Percentiles rank a stretch among this genome's conserved stretches.
phyloP scores from a whole-genome alignment of 495 filamentous ascomycete genomes.

The Talaromyces trachyspermus region DNA sequence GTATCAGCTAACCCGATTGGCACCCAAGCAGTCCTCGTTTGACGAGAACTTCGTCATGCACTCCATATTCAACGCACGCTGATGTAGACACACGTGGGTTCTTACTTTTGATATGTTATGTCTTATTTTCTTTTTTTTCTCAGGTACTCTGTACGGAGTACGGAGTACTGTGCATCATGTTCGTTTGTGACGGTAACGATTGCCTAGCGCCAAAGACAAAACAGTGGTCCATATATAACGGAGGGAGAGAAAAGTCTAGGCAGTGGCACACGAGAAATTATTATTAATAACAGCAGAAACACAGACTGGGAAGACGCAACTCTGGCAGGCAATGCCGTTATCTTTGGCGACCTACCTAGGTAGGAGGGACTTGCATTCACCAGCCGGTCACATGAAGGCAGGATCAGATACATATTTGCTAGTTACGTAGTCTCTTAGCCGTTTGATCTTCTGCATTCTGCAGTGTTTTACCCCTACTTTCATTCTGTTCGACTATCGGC shows the following conservation, averaged over 20 bases:
- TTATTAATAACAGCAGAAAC: too few relatives aligned
- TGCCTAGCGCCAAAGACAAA: constrained; percentile 1
- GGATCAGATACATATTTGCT: too few relatives aligned
- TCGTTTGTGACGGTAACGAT: constrained; percentile 1
- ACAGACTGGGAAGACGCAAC: neutral
- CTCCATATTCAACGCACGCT: neutral
- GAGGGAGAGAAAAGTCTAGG: too few relatives aligned
- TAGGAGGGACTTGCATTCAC: constrained; percentile 10
- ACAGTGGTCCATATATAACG: neutral
- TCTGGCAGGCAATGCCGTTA: neutral
- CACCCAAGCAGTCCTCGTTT: neutral
- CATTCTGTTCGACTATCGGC: too few relatives aligned
- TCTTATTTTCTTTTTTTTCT: too few relatives aligned
- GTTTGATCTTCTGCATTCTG: too few relatives aligned
- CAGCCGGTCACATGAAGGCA: too few relatives aligned
- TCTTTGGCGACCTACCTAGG: constrained; percentile 2
- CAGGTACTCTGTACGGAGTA: too few relatives aligned
- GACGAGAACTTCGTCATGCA: neutral
- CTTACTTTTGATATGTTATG: neutral
- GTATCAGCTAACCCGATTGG: neutral
- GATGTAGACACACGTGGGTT: too few relatives aligned
- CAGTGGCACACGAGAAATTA: too few relatives aligned
- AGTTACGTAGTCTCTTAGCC: too few relatives aligned
- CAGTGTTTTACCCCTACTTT: too few relatives aligned
- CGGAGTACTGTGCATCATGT: neutral